phyloP scores from a whole-genome alignment of 1,284 basidiomycete genomes.

The Sanghuangporus weigelae region DNA sequence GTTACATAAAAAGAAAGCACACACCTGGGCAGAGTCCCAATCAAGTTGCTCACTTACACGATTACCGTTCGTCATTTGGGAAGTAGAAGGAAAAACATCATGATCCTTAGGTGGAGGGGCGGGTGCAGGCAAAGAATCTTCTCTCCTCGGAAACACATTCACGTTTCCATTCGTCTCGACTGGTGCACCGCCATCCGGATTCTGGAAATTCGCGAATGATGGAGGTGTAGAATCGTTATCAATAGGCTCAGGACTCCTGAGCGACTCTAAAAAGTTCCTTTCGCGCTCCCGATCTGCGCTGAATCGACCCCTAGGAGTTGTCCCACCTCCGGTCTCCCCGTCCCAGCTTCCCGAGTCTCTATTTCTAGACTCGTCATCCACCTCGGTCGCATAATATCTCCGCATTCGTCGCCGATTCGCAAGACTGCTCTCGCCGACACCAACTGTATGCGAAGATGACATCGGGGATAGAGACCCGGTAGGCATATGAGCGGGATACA shows the following conservation, averaged over 20 bases:
- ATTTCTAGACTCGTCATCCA: neutral
- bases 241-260: conserved; percentile 10
- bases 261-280: conserved; percentile 10
- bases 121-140: neutral
- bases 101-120: neutral
- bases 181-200: neutral
- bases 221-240: neutral
- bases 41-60: conserved; percentile 34
- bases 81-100: neutral
- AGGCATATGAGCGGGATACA: neutral
- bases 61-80: neutral
- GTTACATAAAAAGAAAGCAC: neutral
- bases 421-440: neutral
- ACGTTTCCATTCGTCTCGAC: neutral
- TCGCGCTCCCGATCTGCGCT: conserved; percentile 12
- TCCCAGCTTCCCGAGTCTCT: neutral
- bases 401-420: neutral
- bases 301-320: conserved; percentile 11
- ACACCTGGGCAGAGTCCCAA: conserved; percentile 60
- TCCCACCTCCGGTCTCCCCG: conserved; percentile 4
- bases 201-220: neutral
- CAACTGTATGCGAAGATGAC: neutral
- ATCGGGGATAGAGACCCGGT: neutral
- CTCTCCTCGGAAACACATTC: neutral
- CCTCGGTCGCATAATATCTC: neutral